phyloP scores from a whole-genome alignment of 257 asterid species.

The Ilex asprella region DNA sequence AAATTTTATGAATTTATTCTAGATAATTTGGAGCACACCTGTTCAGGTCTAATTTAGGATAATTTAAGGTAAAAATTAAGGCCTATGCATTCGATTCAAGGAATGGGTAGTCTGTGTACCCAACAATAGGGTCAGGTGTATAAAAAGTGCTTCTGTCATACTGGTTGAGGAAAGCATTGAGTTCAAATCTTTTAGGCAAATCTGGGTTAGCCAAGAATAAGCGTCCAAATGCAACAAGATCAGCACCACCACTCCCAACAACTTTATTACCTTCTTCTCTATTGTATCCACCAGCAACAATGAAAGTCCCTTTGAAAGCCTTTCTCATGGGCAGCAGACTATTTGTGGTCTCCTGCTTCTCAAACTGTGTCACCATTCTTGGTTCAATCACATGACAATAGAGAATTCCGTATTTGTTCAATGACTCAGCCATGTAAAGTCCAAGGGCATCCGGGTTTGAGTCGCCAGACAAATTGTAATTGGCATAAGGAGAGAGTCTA shows the following conservation, averaged over 20 bases:
- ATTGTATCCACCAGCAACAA: neutral
- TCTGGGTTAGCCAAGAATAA: neutral
- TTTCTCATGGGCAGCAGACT: neutral
- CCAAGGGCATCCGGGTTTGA: neutral
- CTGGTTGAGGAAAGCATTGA: neutral
- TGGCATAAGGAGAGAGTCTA: no score
- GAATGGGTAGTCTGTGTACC: neutral
- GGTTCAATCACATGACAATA: neutral
- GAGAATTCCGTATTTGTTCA: neutral
- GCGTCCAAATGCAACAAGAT: neutral
- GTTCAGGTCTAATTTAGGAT: no score
- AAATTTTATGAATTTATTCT: no score
- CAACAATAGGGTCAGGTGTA: neutral
- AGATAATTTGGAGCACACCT: no score
- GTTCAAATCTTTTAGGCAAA: neutral
- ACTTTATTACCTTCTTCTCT: neutral
- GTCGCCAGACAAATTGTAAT: neutral
- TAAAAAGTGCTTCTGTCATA: neutral
- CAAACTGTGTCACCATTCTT: neutral
- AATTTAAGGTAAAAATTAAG: no score
- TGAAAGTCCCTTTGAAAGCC: neutral
- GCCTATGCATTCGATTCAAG: no score
- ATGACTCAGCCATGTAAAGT: neutral
- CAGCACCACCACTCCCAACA: neutral
- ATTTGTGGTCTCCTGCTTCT: neutral